phyloP scores from a whole-genome alignment of 1,139 yeast species.

The Blastobotrys proliferans region DNA sequence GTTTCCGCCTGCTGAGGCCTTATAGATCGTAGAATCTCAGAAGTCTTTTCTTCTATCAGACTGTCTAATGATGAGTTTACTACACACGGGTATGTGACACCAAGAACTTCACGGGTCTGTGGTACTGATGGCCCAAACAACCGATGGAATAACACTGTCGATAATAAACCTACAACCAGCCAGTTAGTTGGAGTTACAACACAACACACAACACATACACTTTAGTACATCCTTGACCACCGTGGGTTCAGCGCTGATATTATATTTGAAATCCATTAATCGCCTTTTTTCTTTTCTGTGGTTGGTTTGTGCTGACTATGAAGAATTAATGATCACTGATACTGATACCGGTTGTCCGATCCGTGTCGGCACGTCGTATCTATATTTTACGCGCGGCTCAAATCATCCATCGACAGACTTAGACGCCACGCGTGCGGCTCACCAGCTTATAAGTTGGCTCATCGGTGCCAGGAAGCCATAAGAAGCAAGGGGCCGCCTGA shows the following conservation, averaged over 20 bases:
- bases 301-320: too few relatives aligned
- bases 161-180: conserved; percentile 48
- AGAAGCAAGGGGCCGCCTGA: too few relatives aligned
- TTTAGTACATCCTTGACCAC: conserved; percentile 36
- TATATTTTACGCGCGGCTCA: too few relatives aligned
- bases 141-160: conserved; percentile 67
- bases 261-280: conserved; percentile 36
- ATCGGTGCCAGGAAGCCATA: too few relatives aligned
- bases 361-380: too few relatives aligned
- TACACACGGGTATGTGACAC: conserved; percentile 38
- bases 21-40: conserved; percentile 25
- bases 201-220: conserved; percentile 25
- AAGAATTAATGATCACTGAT: too few relatives aligned
- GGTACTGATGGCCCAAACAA: conserved; percentile 67
- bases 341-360: too few relatives aligned
- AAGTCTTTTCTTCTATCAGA: conserved; percentile 29
- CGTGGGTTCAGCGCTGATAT: conserved; percentile 35
- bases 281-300: too few relatives aligned
- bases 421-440: too few relatives aligned
- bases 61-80: conserved; percentile 31
- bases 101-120: conserved; percentile 40
- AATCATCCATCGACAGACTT: too few relatives aligned
- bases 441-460: too few relatives aligned
- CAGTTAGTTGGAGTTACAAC: neutral
- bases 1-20: conserved; percentile 15